Evolutionary conservation across 2,329 filamentous ascomycete species (phyloP), one percentile per base, ranked within the genome.

Genomic region (Gremmenia infestans): DNA sequence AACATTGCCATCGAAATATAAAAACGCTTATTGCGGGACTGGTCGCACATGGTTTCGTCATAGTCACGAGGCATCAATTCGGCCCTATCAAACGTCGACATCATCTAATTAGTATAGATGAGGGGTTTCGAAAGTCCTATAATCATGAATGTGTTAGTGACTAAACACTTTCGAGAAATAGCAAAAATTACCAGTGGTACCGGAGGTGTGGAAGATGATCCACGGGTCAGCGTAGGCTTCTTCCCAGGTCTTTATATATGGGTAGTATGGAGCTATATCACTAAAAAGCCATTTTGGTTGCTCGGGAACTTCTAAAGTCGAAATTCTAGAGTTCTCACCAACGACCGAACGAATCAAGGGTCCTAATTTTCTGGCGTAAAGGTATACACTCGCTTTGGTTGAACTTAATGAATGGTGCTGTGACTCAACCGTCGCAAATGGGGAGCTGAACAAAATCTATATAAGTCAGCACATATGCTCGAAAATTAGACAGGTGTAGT

Each of bases 171-270:
- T 37, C 9, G 32, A 37, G 9, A 14, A 7, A 4, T 22, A n/a
- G 22, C 11, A 28, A 46, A 28, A 9, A 47, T 40, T 45, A 61
- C 60, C 60, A 35, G 60, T 62, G 19, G 58, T 59, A 4, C 60
- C 60, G 5, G 60, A 60, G 28, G 60, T 57, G n/a, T 62, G 58
- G 15, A 62, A 51, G 14, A 59, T 55, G 25, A 62, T 40, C 46
- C 48, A 55, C 12, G 48, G 48, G 22, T 39, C 46, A 2, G 32
- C 32, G 4, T 47, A 36, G 3, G 45, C 57, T 25, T 54, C 50
- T 48, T 55, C 50, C 15, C 28, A 58, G 35, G 46, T 50, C 43
- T 49, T 51, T 6, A 15, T 50, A 23, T 52, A 60, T 45, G 43
- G n/a, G 42, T 48, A 60, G 9, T 3, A 8, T 28, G 8, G 12